A percentile compares a stretch with the other conserved stretches of the same genome.
Conservation (phyloP, 106 monocot species). For the Dactylorhiza incarnata region DNA sequence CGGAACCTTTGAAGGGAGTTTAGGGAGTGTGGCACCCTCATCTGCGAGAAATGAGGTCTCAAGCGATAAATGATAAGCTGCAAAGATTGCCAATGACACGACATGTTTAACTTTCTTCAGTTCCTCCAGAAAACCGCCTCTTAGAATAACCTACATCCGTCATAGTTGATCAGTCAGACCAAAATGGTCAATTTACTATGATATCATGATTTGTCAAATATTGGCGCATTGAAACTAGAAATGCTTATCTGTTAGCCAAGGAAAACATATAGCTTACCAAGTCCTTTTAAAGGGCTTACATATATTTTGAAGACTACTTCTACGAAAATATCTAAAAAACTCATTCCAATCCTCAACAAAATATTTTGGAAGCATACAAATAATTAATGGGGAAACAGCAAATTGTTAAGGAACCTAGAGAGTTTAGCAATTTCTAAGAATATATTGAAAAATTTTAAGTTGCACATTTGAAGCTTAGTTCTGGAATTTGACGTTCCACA, state of each 20-base stretch:
- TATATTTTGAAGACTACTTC: no score
- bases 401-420: no score
- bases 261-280: neutral
- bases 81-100: slow-evolving; percentile 75
- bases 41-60: slow-evolving; percentile 92
- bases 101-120: slow-evolving; percentile 78
- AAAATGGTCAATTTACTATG: neutral
- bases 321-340: no score
- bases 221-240: neutral
- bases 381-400: no score
- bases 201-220: neutral
- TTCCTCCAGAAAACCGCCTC: slow-evolving; percentile 48
- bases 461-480: no score
- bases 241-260: neutral
- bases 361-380: no score
- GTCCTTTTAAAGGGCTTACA: neutral
- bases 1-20: slow-evolving; percentile 15
- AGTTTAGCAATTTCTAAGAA: no score
- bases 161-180: slow-evolving; percentile 1
- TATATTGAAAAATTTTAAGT: no score
- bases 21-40: slow-evolving; percentile 73
- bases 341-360: no score
- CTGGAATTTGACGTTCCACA: no score
- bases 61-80: slow-evolving; percentile 86
- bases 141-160: slow-evolving; percentile 63